Conservation (phyloP, 2,329 filamentous ascomycete genomes). For the Exophiala viscosa region DNA sequence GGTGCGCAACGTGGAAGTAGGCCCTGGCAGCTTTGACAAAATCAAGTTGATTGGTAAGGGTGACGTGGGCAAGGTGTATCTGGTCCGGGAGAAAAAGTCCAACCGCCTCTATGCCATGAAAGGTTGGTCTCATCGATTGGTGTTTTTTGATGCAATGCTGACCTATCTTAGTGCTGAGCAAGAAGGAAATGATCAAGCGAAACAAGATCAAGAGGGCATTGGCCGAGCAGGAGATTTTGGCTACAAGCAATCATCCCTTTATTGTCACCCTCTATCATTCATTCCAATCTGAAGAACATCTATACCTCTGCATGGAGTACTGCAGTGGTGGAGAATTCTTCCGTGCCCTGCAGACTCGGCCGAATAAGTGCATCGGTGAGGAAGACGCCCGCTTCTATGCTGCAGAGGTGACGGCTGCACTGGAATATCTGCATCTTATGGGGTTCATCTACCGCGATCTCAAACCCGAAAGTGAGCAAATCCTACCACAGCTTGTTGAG, state of each 20-base stretch:
- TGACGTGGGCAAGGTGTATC: conserved; percentile 96
- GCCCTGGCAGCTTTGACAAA: conserved; percentile 95
- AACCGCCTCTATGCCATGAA: conserved; percentile 97
- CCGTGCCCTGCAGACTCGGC: conserved; percentile 88
- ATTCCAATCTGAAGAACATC: conserved; percentile 96
- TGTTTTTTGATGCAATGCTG: conserved; percentile 31
- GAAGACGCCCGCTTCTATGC: conserved; percentile 97
- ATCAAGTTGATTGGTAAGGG: conserved; percentile 99
- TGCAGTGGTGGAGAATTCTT: conserved; percentile 99
- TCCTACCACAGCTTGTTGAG: not conserved
- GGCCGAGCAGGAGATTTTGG: conserved; percentile 95
- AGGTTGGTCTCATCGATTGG: conserved; percentile 54
- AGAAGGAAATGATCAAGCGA: conserved; percentile 99
- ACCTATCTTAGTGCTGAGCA: conserved; percentile 74
- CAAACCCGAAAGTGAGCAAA: conserved; percentile 83
- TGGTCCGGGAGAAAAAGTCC: conserved; percentile 97
- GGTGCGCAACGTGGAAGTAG: conserved; percentile 92
- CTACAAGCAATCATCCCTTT: conserved; percentile 97
- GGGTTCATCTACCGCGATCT: conserved; percentile 98
- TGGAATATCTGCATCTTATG: conserved; percentile 98
- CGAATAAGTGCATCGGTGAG: conserved; percentile 94
- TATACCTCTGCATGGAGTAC: conserved; percentile 99
- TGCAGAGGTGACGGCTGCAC: conserved; percentile 89
- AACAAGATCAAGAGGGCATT: conserved; percentile 99
- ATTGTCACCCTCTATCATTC: conserved; percentile 98